Percentiles rank a stretch among this genome's conserved stretches.
Evolutionary conservation across 2,329 filamentous ascomycete genomes (phyloP).

Genomic region (Emmonsia crescens): DNA sequence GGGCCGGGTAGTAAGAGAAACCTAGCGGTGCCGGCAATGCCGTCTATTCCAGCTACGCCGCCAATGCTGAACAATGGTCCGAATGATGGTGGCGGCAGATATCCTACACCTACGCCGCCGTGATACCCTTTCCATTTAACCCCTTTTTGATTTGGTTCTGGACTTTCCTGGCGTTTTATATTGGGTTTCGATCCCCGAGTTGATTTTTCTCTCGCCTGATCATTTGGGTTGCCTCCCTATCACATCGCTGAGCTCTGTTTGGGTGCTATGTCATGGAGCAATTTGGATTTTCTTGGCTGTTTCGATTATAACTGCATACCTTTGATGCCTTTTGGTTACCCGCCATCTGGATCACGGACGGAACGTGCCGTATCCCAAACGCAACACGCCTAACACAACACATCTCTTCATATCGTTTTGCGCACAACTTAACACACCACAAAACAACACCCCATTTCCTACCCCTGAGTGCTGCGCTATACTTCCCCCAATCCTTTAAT

Average conservation of each 20-base stretch:
- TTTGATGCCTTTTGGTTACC: not conserved
- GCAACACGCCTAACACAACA: not conserved
- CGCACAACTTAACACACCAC: not conserved
- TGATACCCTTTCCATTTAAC: not conserved
- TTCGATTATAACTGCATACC: not conserved
- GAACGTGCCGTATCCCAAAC: not conserved
- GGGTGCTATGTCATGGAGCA: not conserved
- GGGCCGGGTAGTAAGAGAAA: constrained; percentile 10
- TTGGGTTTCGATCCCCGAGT: not conserved
- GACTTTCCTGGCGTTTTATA: not conserved
- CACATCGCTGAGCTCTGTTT: not conserved
- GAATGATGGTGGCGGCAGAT: constrained; percentile 5
- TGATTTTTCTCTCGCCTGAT: not conserved
- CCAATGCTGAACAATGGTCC: not conserved
- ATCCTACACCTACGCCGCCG: constrained; percentile 3
- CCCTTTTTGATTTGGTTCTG: not conserved
- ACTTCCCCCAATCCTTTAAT: not conserved
- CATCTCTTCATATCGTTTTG: not conserved
- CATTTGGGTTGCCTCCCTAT: not conserved
- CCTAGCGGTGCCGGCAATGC: not conserved
- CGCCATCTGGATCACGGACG: not conserved
- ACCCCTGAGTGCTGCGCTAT: not conserved
- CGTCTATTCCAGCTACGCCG: constrained; percentile 20
- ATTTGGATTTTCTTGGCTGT: not conserved
- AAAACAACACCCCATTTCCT: not conserved